Evolutionary conservation across 2,329 filamentous ascomycete genomes (phyloP).

Genomic region (Nigrospora sphaerica): DNA sequence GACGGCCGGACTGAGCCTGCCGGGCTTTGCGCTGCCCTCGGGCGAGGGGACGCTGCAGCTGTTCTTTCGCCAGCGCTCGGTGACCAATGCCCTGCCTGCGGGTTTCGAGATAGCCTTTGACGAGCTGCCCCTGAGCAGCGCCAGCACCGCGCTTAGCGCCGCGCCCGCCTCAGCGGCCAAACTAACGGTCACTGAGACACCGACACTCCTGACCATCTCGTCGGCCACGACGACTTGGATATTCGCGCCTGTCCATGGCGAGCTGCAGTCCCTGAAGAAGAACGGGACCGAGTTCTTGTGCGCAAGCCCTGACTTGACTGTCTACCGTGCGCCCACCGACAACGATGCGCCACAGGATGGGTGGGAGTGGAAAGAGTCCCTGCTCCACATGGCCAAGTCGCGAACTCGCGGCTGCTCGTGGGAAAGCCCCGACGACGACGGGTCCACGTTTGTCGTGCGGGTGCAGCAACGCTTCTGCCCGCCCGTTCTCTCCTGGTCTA

Average conservation of each 20-base stretch:
- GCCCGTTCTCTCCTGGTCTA: constrained; percentile 54
- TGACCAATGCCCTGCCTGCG: constrained; percentile 13
- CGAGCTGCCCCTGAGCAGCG: constrained; percentile 13
- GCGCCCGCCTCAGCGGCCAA: constrained; percentile 4
- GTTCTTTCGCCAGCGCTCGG: constrained; percentile 15
- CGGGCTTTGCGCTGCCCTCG: constrained; percentile 1
- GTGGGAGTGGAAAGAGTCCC: constrained; percentile 44
- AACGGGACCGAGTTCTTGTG: constrained; percentile 16
- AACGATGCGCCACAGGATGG: constrained; percentile 53
- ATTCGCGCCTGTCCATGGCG: constrained; percentile 15
- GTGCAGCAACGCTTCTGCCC: constrained; percentile 49
- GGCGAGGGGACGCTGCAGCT: constrained; percentile 19
- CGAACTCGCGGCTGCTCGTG: constrained; percentile 24
- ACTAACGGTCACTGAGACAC: constrained; percentile 13
- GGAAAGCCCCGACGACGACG: constrained; percentile 14
- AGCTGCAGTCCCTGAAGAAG: constrained; percentile 16
- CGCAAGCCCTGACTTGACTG: constrained; percentile 15
- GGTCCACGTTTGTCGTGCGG: constrained; percentile 29
- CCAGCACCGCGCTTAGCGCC: not conserved
- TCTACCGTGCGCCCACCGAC: constrained; percentile 60
- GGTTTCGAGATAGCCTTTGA: constrained; percentile 21
- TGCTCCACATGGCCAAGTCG: constrained; percentile 33
- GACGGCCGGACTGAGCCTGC: constrained; percentile 14
- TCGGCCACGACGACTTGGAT: constrained; percentile 16
- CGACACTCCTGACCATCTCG: constrained; percentile 14